These are phyloP conservation scores for Apodospora peruviana DNA, from an alignment of 495 filamentous ascomycete species.

Conservation along the genomic window DNA sequence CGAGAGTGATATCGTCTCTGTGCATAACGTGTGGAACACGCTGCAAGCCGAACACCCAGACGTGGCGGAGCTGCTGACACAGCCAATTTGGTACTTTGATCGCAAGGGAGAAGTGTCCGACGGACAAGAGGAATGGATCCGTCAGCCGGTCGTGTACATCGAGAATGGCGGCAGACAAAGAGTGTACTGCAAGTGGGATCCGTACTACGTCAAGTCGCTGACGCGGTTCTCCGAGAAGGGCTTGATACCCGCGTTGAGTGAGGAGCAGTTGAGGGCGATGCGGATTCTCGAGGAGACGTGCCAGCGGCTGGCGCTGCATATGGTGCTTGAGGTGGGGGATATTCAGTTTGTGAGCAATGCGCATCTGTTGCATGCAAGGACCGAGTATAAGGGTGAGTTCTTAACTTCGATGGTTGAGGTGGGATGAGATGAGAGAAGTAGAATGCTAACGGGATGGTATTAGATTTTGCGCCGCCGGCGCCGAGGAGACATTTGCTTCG, in stretches of 20 bases:
- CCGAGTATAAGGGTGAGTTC: conserved; percentile 47
- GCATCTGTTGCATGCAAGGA: conserved; percentile 66
- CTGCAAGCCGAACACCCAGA: conserved; percentile 72
- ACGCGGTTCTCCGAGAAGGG: conserved; percentile 60
- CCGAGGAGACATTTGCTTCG: conserved; percentile 75
- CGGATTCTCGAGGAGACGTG: conserved; percentile 64
- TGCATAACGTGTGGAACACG: conserved; percentile 77
- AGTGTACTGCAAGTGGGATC: conserved; percentile 65
- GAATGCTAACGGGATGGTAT: no score
- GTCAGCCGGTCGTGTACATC: conserved; percentile 67
- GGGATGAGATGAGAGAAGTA: no score
- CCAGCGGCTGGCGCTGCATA: conserved; percentile 60
- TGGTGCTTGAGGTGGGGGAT: conserved; percentile 74
- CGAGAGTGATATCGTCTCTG: conserved; percentile 75
- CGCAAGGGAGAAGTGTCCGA: conserved; percentile 78
- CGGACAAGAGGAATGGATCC: conserved; percentile 73
- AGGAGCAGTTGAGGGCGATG: conserved; percentile 58
- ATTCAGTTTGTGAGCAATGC: conserved; percentile 70
- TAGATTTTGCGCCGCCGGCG: conserved; percentile 54
- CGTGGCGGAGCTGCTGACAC: conserved; percentile 65
- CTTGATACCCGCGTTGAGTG: conserved; percentile 60
- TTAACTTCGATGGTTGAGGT: no score
- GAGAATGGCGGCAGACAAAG: conserved; percentile 43
- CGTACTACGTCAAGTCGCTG: conserved; percentile 69
- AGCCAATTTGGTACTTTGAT: conserved; percentile 90